Conservation (phyloP, 2,329 filamentous ascomycete genomes). For the Cryphonectria carpinicola region DNA sequence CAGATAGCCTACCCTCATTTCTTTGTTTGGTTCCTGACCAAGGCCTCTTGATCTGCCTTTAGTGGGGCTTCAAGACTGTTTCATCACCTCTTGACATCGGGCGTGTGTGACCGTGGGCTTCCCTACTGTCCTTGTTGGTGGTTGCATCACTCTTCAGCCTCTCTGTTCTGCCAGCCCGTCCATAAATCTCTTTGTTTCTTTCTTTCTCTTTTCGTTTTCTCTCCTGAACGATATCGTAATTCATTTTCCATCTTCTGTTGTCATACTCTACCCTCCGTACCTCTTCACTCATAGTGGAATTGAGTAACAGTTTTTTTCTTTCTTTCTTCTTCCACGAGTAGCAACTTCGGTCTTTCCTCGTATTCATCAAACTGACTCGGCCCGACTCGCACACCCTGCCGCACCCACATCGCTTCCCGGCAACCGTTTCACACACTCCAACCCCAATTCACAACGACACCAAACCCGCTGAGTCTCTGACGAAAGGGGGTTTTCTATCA, state of each 20-base stretch:
- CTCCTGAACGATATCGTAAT: not conserved
- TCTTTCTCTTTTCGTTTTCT: too few species aligned
- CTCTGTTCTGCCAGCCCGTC: not conserved
- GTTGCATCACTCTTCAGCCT: not conserved
- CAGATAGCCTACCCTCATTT: not conserved
- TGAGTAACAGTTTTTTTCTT: not conserved
- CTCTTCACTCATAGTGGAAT: not conserved
- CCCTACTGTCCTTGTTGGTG: not conserved
- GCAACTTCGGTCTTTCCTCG: not conserved
- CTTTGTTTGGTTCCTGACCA: not conserved
- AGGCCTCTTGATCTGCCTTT: not conserved
- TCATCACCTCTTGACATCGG: not conserved
- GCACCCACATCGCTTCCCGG: not conserved
- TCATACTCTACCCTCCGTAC: not conserved
- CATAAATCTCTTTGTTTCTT: not conserved
- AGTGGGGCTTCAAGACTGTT: not conserved
- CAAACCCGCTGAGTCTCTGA: not conserved
- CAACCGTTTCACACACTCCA: not conserved
- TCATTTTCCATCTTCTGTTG: not conserved
- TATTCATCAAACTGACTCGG: not conserved
- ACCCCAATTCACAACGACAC: conserved; percentile 12
- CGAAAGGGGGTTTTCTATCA: not conserved
- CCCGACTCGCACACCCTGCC: not conserved
- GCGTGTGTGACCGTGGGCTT: conserved; percentile 4
- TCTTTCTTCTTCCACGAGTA: not conserved